Evolutionary conservation across 352 stramenopile species (phyloP), one percentile per base, ranked within the genome.

Genomic region (Phytophthora palmivora): DNA sequence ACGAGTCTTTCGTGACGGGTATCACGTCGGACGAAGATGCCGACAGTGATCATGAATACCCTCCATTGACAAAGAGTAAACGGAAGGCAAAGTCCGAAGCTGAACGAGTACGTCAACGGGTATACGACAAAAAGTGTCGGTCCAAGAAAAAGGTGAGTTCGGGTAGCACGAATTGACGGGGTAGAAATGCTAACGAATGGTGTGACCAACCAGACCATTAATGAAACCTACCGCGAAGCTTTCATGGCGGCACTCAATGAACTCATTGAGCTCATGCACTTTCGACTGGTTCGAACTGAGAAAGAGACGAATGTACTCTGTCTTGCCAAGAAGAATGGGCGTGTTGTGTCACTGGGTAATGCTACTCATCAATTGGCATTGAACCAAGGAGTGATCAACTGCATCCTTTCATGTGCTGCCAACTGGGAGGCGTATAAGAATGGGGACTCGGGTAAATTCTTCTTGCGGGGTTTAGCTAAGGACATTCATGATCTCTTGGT

Each of bases 41-140:
- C 1, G 38, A 30, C 24, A 67, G 50, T 41, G 66, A 71, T 28
- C 42, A 33, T 22, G 63, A 71, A 26, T 44, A 64, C 32, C 33
- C 18, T 10, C 63, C 22, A 19, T 18, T 21, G 2, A 18, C 16
- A 3, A 63, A 47, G 19, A 63, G 32, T 28, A 69, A 64, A 11
- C 45, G 38, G 1, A 28, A 39, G 14, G 58, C 41, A 4, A 64
- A 63, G 46, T 42, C 54, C 0, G 52, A 65, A n/a, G 24, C 15
- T 2, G 44, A 68, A 32, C 52, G 67, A 12, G 47, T 54, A 11
- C 51, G 45, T 1, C 67, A 76, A 16, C 46, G 45, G n/a, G 24
- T 45, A 0, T 76, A 76, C 47, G 67, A 65, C 43, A 55, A 58
- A 6, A 72, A 63, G 32, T 72, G 37, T 36, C 51, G 55, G 28